These are phyloP conservation scores for Crithidia fasciculata DNA, from an alignment of 208 protist species.

Conservation along the genomic window DNA sequence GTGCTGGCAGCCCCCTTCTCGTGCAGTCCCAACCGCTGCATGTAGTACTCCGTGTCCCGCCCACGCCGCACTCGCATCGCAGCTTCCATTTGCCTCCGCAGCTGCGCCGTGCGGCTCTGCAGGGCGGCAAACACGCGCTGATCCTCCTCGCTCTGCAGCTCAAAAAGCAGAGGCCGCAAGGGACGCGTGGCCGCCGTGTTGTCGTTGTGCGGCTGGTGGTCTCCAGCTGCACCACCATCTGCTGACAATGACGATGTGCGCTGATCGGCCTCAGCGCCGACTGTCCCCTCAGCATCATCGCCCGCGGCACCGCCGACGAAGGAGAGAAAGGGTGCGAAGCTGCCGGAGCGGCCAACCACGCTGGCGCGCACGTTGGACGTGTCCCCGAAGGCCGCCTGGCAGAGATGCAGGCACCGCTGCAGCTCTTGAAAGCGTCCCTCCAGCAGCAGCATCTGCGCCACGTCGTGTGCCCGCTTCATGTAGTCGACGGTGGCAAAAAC, in stretches of 20 bases:
- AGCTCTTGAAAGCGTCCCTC: constrained; percentile 74
- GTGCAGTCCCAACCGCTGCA: constrained; percentile 39
- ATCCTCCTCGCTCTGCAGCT: constrained; percentile 50
- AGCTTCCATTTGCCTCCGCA: constrained; percentile 60
- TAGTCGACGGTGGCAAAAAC: constrained; percentile 72
- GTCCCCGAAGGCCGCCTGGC: constrained; percentile 33
- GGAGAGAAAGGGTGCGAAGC: constrained; percentile 6
- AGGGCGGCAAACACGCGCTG: constrained; percentile 51
- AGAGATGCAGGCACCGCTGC: constrained; percentile 74
- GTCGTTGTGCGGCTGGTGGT: neutral
- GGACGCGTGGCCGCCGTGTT: no score
- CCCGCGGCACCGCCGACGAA: neutral
- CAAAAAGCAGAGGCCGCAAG: neutral
- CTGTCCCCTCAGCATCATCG: neutral
- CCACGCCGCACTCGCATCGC: constrained; percentile 33
- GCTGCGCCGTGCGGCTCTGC: constrained; percentile 54
- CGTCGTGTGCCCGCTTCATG: constrained; percentile 55
- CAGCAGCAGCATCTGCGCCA: constrained; percentile 60
- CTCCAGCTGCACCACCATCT: neutral
- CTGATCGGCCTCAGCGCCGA: neutral
- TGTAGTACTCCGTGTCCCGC: constrained; percentile 63
- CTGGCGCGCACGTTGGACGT: constrained; percentile 11
- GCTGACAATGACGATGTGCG: neutral
- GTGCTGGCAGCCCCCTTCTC: constrained; percentile 12
- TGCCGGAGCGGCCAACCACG: constrained; percentile 1